These are phyloP conservation scores for Linum usitatissimum DNA, from an alignment of 345 rosid species.

Conservation along the genomic window DNA sequence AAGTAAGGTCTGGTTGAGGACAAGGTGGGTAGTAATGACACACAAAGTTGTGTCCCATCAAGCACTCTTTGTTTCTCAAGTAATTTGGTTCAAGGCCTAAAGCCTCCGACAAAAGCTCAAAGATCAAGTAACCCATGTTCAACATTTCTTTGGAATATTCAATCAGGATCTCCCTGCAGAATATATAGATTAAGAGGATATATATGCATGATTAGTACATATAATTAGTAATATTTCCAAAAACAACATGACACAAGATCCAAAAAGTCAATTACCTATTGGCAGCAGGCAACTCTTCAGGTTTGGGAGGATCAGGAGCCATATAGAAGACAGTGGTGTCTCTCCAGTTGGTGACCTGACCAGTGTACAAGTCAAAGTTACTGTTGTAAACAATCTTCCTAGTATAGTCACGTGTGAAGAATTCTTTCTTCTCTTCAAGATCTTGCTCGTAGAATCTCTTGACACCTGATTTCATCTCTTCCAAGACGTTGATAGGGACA, in stretches of 20 bases:
- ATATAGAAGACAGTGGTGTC: constrained; percentile 6
- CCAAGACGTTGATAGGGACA: constrained; percentile 6
- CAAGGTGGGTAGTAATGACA: constrained; percentile 1
- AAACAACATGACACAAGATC: too few relatives aligned
- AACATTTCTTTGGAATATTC: not conserved
- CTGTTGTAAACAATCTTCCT: constrained; percentile 10
- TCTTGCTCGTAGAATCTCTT: constrained; percentile 16
- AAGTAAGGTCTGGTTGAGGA: not conserved
- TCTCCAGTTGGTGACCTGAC: constrained; percentile 11
- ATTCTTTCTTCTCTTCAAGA: constrained; percentile 11
- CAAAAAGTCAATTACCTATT: too few relatives aligned
- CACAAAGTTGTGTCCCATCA: not conserved
- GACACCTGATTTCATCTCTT: constrained; percentile 9
- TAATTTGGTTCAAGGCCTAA: not conserved
- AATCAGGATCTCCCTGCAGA: not conserved
- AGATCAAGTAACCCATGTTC: not conserved
- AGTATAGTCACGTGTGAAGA: constrained; percentile 5
- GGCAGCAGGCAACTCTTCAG: constrained; percentile 11
- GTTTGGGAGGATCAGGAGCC: constrained; percentile 16
- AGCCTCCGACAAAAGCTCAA: constrained; percentile 1
- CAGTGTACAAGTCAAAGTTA: constrained; percentile 14
- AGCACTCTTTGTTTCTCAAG: not conserved
- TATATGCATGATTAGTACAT: too few relatives aligned
- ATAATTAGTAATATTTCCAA: too few relatives aligned
- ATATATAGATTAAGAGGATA: too few relatives aligned